Evolutionary conservation across 371 early-diverging fungal species (phyloP).

Genomic region (Dichotomocladium elegans): DNA sequence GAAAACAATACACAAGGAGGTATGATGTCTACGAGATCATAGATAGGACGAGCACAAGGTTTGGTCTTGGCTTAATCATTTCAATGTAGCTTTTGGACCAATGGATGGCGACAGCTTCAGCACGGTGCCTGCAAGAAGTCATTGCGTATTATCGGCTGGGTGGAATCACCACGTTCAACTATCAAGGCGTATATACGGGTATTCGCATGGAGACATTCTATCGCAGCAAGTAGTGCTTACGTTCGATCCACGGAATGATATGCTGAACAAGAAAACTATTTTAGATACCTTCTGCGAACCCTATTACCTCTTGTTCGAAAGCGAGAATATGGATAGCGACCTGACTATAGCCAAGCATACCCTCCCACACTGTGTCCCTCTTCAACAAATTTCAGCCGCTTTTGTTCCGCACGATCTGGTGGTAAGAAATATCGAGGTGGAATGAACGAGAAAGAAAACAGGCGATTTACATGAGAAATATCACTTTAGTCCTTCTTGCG

Average conservation of each 20-base stretch:
- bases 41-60: too few relatives aligned
- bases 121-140: slow-evolving; percentile 27
- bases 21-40: too few relatives aligned
- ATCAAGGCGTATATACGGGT: slow-evolving; percentile 18
- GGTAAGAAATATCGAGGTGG: slow-evolving; percentile 11
- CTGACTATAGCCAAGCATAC: slow-evolving; percentile 22
- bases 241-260: background rate
- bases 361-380: slow-evolving; percentile 32
- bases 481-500: slow-evolving; percentile 15
- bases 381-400: slow-evolving; percentile 11
- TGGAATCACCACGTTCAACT: slow-evolving; percentile 27
- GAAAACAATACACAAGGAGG: slow-evolving; percentile 22
- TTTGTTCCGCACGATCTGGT: slow-evolving; percentile 24
- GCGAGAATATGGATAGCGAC: slow-evolving; percentile 2
- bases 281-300: slow-evolving; percentile 26
- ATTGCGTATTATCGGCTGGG: slow-evolving; percentile 33
- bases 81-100: slow-evolving; percentile 20
- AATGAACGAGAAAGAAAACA: too few relatives aligned
- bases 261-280: background rate
- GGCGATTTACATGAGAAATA: background rate
- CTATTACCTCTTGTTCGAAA: slow-evolving; percentile 25
- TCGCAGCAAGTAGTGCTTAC: slow-evolving; percentile 4
- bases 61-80: background rate
- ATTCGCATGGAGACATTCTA: slow-evolving; percentile 47
- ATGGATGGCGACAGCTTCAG: slow-evolving; percentile 19